Evolutionary conservation across 805 yeast genomes (phyloP).

Genomic region (Metschnikowia koreensis): DNA sequence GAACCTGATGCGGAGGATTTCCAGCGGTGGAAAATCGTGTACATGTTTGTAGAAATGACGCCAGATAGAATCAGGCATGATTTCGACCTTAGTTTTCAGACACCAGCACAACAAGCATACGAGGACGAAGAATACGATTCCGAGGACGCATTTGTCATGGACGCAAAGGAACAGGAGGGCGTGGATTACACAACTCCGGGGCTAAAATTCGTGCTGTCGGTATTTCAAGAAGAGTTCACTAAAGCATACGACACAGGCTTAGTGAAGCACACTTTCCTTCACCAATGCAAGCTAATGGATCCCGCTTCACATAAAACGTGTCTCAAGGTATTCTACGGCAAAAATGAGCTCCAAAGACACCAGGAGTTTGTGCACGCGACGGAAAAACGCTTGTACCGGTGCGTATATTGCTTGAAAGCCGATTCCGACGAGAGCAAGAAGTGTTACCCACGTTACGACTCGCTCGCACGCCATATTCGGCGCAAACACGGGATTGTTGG

Average conservation of each 20-base stretch:
- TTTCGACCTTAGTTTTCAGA: constrained; percentile 4
- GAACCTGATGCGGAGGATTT: background rate
- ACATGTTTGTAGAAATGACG: constrained; percentile 9
- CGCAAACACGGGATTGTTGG: constrained; percentile 46
- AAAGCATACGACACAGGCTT: constrained; percentile 11
- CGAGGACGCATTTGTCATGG: constrained; percentile 6
- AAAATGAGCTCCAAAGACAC: constrained; percentile 42
- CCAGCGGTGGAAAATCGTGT: constrained; percentile 9
- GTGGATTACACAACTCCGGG: constrained; percentile 1
- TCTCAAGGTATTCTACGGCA: constrained; percentile 42
- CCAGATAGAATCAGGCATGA: constrained; percentile 7
- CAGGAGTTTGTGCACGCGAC: constrained; percentile 49
- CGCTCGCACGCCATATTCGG: constrained; percentile 43
- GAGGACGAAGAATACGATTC: constrained; percentile 10
- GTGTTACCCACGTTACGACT: constrained; percentile 45
- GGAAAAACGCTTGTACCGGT: constrained; percentile 39
- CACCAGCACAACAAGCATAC: constrained; percentile 5
- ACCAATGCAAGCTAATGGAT: constrained; percentile 41
- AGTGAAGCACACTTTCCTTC: constrained; percentile 20
- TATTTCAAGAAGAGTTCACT: constrained; percentile 13
- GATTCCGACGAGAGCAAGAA: constrained; percentile 34
- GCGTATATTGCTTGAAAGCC: constrained; percentile 35
- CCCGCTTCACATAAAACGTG: constrained; percentile 33
- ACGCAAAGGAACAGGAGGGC: constrained; percentile 1
- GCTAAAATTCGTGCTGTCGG: constrained; percentile 11